phyloP scores from a whole-genome alignment of 106 monocot species.

The Dendrobium chrysotoxum region DNA sequence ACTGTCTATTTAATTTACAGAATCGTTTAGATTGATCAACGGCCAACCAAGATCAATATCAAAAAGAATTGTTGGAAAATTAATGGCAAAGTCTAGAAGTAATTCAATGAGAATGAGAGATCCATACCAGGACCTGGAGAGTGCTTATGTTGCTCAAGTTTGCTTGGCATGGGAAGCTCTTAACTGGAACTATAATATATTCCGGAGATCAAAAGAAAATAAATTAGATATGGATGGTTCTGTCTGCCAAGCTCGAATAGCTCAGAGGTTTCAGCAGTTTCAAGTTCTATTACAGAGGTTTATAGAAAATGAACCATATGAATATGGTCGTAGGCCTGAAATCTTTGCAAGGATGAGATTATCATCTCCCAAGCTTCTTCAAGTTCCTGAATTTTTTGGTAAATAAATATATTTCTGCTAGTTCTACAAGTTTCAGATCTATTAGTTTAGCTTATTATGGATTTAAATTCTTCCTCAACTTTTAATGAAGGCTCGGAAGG shows the following conservation, averaged over 20 bases:
- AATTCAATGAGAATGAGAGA: constrained; percentile 9
- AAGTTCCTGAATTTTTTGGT: constrained; percentile 88
- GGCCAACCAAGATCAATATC: constrained; percentile 70
- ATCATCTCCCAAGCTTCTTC: constrained; percentile 61
- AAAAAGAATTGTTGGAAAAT: constrained; percentile 60
- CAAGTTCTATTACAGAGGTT: constrained; percentile 81
- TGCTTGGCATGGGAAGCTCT: constrained; percentile 97
- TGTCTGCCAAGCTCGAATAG: constrained; percentile 51
- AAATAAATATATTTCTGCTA: not conserved
- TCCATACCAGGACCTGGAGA: constrained; percentile 76
- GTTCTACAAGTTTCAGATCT: not conserved
- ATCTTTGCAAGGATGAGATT: constrained; percentile 64
- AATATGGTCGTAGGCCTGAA: constrained; percentile 65
- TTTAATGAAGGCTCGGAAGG: not conserved
- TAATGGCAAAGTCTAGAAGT: constrained; percentile 28
- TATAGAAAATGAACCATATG: constrained; percentile 89
- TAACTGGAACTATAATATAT: constrained; percentile 71
- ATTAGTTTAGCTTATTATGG: not conserved
- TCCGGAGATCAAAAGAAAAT: constrained; percentile 17
- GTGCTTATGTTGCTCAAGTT: constrained; percentile 81
- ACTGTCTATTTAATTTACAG: constrained; percentile 24
- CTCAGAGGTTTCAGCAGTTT: constrained; percentile 90
- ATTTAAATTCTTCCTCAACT: not conserved
- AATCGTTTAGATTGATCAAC: constrained; percentile 56
- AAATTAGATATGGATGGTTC: not conserved